Evolutionary conservation across 495 filamentous ascomycete species (phyloP).

Genomic region (Apiosordaria backusii): DNA sequence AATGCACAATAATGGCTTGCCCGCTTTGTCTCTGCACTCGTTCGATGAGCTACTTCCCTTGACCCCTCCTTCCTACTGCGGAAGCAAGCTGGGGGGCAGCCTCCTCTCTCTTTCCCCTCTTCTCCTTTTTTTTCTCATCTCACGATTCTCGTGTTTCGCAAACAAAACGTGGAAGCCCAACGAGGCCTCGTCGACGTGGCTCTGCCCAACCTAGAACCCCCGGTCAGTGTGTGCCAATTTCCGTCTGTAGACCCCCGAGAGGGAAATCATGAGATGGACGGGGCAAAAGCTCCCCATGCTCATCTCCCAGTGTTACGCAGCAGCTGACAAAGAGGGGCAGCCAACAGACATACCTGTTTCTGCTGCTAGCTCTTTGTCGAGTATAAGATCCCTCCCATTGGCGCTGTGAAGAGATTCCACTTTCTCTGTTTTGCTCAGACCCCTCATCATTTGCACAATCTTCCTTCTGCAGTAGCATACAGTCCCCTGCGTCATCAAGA

Average conservation of each 20-base stretch:
- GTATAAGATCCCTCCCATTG: slow-evolving; percentile 10
- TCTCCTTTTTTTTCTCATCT: neutral
- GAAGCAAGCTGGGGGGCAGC: neutral
- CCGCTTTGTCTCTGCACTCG: neutral
- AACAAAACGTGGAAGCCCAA: neutral
- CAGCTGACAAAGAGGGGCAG: slow-evolving; percentile 6
- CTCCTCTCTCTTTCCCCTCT: neutral
- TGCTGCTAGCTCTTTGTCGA: neutral
- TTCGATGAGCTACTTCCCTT: neutral
- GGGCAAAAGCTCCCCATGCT: slow-evolving; percentile 15
- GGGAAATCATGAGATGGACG: slow-evolving; percentile 19
- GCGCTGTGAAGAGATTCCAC: neutral
- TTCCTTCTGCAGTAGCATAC: neutral
- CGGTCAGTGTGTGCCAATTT: slow-evolving; percentile 4
- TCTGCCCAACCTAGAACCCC: neutral
- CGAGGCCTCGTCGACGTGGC: neutral
- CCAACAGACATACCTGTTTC: neutral
- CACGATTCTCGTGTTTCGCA: neutral
- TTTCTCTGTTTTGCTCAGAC: neutral
- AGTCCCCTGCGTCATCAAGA: slow-evolving; percentile 35
- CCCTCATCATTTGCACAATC: neutral
- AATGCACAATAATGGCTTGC: neutral
- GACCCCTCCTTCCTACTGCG: neutral
- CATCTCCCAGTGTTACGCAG: neutral
- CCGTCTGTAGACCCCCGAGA: slow-evolving; percentile 6